These are phyloP conservation scores for Sporothrix sp. DNA, from an alignment of 2,329 filamentous ascomycete species.

Conservation along the genomic window DNA sequence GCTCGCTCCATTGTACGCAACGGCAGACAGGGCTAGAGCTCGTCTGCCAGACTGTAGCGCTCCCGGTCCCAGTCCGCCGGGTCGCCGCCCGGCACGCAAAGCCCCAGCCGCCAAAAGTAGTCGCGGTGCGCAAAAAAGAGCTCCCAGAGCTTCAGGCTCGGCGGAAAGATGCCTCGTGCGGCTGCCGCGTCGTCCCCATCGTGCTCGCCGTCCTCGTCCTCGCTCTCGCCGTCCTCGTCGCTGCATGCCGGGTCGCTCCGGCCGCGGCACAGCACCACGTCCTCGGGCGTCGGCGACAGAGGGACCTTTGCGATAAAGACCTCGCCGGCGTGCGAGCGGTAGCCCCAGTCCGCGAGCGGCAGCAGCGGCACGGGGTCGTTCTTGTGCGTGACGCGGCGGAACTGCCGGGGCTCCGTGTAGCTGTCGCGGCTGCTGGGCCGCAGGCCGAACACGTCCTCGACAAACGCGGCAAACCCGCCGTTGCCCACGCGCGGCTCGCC, in stretches of 20 bases:
- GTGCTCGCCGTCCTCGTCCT: slow-evolving; percentile 16
- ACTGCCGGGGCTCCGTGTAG: slow-evolving; percentile 29
- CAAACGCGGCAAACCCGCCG: slow-evolving; percentile 40
- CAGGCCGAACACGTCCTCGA: slow-evolving; percentile 45
- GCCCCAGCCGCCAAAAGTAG: slow-evolving; percentile 88
- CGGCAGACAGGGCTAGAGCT: neutral
- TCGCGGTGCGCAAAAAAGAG: slow-evolving; percentile 88
- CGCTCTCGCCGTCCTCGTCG: slow-evolving; percentile 40
- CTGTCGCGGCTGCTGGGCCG: slow-evolving; percentile 14
- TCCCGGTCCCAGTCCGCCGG: slow-evolving; percentile 55
- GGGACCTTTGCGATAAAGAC: slow-evolving; percentile 68
- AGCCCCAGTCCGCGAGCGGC: slow-evolving; percentile 82
- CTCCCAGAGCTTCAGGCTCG: slow-evolving; percentile 71
- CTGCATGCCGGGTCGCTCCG: slow-evolving; percentile 64
- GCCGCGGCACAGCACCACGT: slow-evolving; percentile 64
- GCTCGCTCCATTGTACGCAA: too few relatives aligned
- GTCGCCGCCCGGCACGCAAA: slow-evolving; percentile 77
- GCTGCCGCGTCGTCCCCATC: slow-evolving; percentile 21
- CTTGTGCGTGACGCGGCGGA: slow-evolving; percentile 73
- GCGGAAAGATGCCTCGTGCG: slow-evolving; percentile 44
- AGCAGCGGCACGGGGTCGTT: slow-evolving; percentile 84
- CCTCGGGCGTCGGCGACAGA: slow-evolving; percentile 56
- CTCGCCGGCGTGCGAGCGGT: slow-evolving; percentile 74
- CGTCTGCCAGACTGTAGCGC: slow-evolving; percentile 31
- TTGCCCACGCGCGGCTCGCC: slow-evolving; percentile 71